Conservation (phyloP, 2,329 filamentous ascomycete genomes). For the Furcasterigmium sp. region DNA sequence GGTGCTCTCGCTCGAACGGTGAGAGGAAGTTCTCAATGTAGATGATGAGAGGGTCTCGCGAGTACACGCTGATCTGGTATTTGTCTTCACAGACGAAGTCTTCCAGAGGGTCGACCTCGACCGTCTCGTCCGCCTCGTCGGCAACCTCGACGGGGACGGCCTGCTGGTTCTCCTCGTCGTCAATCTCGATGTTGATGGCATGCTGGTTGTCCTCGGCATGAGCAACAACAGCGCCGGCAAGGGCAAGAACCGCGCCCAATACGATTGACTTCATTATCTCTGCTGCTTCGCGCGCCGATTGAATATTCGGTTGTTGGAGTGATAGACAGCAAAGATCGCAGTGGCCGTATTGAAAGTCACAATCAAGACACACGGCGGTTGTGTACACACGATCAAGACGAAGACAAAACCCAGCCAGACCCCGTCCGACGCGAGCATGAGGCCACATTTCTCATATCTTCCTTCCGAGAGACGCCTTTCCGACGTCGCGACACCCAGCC, state of each 20-base stretch:
- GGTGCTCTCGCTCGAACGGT: constrained; percentile 25
- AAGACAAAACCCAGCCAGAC: too few species aligned
- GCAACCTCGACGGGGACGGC: neutral
- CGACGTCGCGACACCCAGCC: too few species aligned
- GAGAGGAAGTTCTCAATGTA: constrained; percentile 32
- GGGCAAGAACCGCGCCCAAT: constrained; percentile 1
- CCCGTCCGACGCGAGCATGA: neutral
- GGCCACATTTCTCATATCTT: neutral
- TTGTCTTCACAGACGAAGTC: constrained; percentile 22
- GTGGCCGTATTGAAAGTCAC: too few species aligned
- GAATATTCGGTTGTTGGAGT: neutral
- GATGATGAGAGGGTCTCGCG: constrained; percentile 30
- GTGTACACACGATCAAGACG: too few species aligned
- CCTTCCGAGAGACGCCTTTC: neutral
- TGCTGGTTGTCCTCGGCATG: neutral
- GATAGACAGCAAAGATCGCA: too few species aligned
- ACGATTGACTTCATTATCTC: neutral
- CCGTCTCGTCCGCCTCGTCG: neutral
- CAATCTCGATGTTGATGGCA: too few species aligned
- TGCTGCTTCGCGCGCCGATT: too few species aligned
- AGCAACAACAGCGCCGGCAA: neutral
- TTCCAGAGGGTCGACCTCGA: constrained; percentile 1
- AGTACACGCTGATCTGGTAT: constrained; percentile 25
- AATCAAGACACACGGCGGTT: too few species aligned
- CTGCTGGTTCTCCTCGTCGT: neutral